Evolutionary conservation across 768 basidiomycete genomes (phyloP), one percentile per base, ranked within the genome.

Genomic region (Lanmaoa pseudosensibilis): DNA sequence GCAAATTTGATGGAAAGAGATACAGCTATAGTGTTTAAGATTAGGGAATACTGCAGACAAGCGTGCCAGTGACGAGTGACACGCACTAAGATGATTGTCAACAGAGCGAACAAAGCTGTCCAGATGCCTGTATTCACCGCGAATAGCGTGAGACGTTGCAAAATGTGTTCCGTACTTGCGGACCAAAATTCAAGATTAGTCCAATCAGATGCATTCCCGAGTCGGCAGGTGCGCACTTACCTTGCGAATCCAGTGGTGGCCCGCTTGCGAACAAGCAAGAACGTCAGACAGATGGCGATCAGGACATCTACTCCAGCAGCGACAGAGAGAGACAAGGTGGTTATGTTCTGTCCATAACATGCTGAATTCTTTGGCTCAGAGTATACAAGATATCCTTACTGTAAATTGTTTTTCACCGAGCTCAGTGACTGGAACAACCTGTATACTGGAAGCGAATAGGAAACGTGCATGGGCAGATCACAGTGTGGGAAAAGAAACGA

Each of bases 71-170:
- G 47, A 48, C 5, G 18, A 25, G 23, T 21, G 16, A 11, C 82
- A 84, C 37, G 45, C 58, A 60, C 86, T 77, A 12, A 80, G 80
- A 56, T 81, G 12, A 47, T 0, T 2, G 46, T 69, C 4, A 79
- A 77, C 66, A 84, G 82, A 7, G 77, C 70, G 5, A 64, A 68
- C 0, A 79, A 79, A 57, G 85, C 83, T 16, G 82, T 75, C 15
- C 78, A 80, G 12, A 83, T 76, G 1, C 81, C 75, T 5, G 55
- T 50, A 19, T 52, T 50, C 9, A 55, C 46, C 1, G 55, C 46
- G 33, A 61, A 61, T 7, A 65, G 6, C 0, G 5, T 50, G 5
- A 65, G 52, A 18, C 55, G 55, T 38, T 55, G 55, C 5, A 64
- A 46, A n/a, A 64, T 3, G 16, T 53, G 38, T 3, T 18, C 37